phyloP scores from a whole-genome alignment of 345 rosid species.

The Bruguiera parviflora region DNA sequence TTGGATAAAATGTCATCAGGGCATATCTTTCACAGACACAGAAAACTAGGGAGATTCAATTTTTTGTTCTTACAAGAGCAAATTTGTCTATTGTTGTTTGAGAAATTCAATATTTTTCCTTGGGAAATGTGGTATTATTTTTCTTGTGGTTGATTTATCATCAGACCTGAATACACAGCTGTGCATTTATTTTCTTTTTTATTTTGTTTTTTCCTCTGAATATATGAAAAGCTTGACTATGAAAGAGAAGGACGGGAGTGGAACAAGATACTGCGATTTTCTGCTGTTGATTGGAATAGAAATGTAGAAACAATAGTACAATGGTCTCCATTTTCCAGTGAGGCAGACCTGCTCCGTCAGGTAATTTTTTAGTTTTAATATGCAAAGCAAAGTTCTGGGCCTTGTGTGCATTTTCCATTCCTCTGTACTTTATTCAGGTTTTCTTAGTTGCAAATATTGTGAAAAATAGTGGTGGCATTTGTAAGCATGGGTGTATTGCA shows the following conservation, averaged over 20 bases:
- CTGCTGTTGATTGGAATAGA: constrained; percentile 58
- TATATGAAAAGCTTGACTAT: constrained; percentile 67
- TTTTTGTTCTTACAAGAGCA: too few relatives aligned
- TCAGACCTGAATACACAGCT: too few relatives aligned
- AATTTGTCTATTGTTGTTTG: neutral
- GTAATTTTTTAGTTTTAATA: constrained; percentile 32
- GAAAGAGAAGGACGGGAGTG: constrained; percentile 55
- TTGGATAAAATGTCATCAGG: too few relatives aligned
- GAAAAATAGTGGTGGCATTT: neutral
- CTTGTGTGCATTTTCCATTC: neutral
- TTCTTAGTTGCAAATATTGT: too few relatives aligned
- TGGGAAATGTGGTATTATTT: constrained; percentile 11
- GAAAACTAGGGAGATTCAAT: too few relatives aligned
- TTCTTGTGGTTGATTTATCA: neutral
- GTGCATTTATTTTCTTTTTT: constrained; percentile 7
- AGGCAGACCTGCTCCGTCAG: constrained; percentile 74
- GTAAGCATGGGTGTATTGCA: too few relatives aligned
- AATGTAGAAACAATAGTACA: constrained; percentile 61
- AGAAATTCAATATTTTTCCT: neutral
- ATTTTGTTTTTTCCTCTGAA: constrained; percentile 6
- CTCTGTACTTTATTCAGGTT: too few relatives aligned
- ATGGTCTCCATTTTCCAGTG: constrained; percentile 86
- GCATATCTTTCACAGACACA: too few relatives aligned
- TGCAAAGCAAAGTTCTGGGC: neutral
- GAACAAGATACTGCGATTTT: constrained; percentile 49